A percentile compares a stretch with the other conserved stretches of the same genome.
These are phyloP conservation scores for Brasilioporus rufonigricans DNA, from an alignment of 768 basidiomycete genomes.

Conservation along the genomic window DNA sequence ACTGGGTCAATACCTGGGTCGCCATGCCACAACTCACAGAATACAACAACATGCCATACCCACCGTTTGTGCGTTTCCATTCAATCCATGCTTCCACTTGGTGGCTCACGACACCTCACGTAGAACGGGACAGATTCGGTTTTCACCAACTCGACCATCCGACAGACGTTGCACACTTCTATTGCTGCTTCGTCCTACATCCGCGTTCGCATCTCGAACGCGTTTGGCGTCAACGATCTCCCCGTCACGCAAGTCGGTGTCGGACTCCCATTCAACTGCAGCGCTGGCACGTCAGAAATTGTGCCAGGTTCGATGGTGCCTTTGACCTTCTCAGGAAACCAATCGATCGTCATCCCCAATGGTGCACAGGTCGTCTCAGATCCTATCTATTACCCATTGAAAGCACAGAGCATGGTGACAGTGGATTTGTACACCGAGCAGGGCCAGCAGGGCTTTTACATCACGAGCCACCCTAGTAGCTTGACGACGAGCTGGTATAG, in stretches of 20 bases:
- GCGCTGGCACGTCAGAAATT: background rate
- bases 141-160: constrained; percentile 1
- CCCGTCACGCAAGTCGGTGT: background rate
- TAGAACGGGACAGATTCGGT: constrained; percentile 1
- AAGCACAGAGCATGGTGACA: background rate
- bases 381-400: background rate
- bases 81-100: background rate
- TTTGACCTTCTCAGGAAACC: constrained; percentile 1
- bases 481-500: constrained; percentile 2
- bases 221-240: constrained; percentile 1
- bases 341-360: constrained; percentile 1
- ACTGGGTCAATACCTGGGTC: constrained; percentile 8
- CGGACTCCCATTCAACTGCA: background rate
- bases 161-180: background rate
- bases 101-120: constrained; percentile 4
- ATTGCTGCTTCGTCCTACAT: constrained; percentile 1
- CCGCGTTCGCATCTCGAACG: constrained; percentile 1
- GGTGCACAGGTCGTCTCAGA: background rate
- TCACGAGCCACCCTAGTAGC: constrained; percentile 1
- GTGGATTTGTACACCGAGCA: constrained; percentile 3
- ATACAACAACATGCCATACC: constrained; percentile 2
- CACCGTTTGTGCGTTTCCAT: background rate
- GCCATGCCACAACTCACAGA: constrained; percentile 7
- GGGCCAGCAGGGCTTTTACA: background rate
- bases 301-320: background rate